Evolutionary conservation across 129 eudicot genomes (phyloP).

Genomic region (carrot (Daucus carota)): DNA sequence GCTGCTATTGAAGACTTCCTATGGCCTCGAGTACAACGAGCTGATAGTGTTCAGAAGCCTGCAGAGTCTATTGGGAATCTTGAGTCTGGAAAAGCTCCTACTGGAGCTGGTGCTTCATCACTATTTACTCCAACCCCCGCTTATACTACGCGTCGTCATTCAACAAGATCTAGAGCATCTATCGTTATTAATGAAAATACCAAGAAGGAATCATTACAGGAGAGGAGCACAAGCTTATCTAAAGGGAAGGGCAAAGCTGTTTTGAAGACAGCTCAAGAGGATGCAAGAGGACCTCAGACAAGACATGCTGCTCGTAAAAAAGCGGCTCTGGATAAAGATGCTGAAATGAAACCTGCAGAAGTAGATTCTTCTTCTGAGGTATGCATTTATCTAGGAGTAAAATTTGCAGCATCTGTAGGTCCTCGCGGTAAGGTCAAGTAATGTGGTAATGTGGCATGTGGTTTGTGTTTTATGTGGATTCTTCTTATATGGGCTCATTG

Average conservation of each 20-base stretch:
- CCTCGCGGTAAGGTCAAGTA: background rate
- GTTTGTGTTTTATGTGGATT: background rate
- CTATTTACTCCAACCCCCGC: slow-evolving; percentile 65
- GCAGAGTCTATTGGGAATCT: slow-evolving; percentile 50
- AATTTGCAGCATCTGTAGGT: background rate
- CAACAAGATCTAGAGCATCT: slow-evolving; percentile 72
- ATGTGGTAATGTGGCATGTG: background rate
- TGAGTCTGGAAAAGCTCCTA: slow-evolving; percentile 54
- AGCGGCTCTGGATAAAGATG: slow-evolving; percentile 73
- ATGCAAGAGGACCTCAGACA: slow-evolving; percentile 71
- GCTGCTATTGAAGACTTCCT: slow-evolving; percentile 98
- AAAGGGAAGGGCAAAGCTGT: slow-evolving; percentile 94
- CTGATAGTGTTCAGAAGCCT: slow-evolving; percentile 68
- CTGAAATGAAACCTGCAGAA: slow-evolving; percentile 59
- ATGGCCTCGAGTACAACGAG: slow-evolving; percentile 91
- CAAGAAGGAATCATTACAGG: slow-evolving; percentile 51
- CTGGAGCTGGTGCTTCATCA: slow-evolving; percentile 67
- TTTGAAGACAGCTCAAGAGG: slow-evolving; percentile 61
- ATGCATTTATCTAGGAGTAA: background rate
- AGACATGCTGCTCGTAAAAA: slow-evolving; percentile 82
- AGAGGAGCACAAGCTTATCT: slow-evolving; percentile 53
- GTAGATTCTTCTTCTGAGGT: slow-evolving; percentile 93
- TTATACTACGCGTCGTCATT: slow-evolving; percentile 53
- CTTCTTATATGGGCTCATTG: background rate
- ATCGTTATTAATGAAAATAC: slow-evolving; percentile 48